Evolutionary conservation across 2,329 filamentous ascomycete genomes (phyloP), one percentile per base, ranked within the genome.

Genomic region (Atkinsonella texensis): DNA sequence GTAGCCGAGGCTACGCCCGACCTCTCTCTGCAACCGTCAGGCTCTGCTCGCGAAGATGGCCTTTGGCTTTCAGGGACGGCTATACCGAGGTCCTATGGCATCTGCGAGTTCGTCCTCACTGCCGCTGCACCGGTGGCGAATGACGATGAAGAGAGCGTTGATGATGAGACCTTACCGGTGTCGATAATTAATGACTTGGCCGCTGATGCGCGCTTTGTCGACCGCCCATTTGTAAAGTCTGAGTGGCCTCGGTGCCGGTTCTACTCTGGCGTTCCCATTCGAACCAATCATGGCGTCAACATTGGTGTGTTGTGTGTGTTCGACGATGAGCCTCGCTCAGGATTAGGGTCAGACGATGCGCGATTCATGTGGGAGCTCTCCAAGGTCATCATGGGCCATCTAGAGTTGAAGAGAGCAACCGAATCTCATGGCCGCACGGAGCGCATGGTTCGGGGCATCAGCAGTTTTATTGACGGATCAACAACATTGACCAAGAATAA

Each of bases 1-100:
- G 60, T 77, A 18, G 72, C 73, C 46, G 74, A 77, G 54, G 70
- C 72, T 7, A 72, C 72, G 2, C 52, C 54, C 5, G 39, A 43
- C 7, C 42, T 54, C 10, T 33, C 51, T 17, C 50, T 53, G 40
- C 45, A 40, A 39, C 40, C 44, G 35, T 12, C 23, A 11, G 41
- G 23, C n/a, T 7, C 20, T 20, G 50, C 50, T 15, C 28, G 28
- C 7, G 2, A 39, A 43, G n/a, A 35, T 5, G 42, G 32, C n/a
- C 55, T 61, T 8, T 53, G 47, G 49, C 54, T 59, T 20, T 59
- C 57, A 33, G 59, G 58, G 23, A 54, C 51, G 1, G 55, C 56
- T 23, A 58, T 62, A n/a, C 59, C 60, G 9, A 56, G 59, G 10
- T 13, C 45, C 48, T 69, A 7, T 18, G 44, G 46, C 15, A 32